Evolutionary conservation across 2,329 filamentous ascomycete species (phyloP).

Genomic region (Talaromyces amestolkiae): DNA sequence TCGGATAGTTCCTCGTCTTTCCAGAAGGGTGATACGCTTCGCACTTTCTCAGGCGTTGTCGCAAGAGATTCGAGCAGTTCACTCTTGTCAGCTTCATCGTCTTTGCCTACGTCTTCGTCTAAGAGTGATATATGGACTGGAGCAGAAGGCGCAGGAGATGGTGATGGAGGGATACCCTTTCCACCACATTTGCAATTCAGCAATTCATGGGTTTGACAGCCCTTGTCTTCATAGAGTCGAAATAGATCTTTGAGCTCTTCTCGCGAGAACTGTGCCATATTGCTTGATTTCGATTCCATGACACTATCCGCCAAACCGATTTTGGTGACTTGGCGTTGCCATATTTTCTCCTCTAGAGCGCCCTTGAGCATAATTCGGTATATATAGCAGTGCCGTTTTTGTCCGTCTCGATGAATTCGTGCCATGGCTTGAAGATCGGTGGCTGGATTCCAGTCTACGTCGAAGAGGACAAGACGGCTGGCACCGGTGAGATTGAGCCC

Average conservation of each 20-base stretch:
- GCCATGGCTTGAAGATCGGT: conserved; percentile 74
- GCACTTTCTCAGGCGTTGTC: not conserved
- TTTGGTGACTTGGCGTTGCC: conserved; percentile 70
- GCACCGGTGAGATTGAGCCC: conserved; percentile 71
- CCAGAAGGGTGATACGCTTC: conserved; percentile 15
- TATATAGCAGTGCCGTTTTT: conserved; percentile 65
- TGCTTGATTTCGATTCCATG: conserved; percentile 62
- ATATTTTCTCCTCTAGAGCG: conserved; percentile 72
- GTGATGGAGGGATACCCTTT: conserved; percentile 38
- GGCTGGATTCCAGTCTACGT: conserved; percentile 74
- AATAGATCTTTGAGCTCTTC: conserved; percentile 68
- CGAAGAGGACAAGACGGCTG: conserved; percentile 67
- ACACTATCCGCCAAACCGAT: conserved; percentile 68
- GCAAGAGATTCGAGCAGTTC: not conserved
- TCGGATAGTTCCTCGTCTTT: conserved; percentile 6
- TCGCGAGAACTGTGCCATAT: conserved; percentile 59
- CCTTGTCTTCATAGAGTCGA: conserved; percentile 58
- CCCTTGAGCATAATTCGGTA: conserved; percentile 68
- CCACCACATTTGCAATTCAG: conserved; percentile 63
- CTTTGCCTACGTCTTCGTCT: conserved; percentile 22
- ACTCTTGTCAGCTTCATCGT: conserved; percentile 18
- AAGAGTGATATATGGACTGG: conserved; percentile 18
- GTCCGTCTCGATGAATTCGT: conserved; percentile 69
- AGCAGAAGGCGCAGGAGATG: not conserved
- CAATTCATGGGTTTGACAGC: conserved; percentile 67